These are phyloP conservation scores for Streptanthus diversifolius DNA, from an alignment of 345 rosid species.

Conservation along the genomic window DNA sequence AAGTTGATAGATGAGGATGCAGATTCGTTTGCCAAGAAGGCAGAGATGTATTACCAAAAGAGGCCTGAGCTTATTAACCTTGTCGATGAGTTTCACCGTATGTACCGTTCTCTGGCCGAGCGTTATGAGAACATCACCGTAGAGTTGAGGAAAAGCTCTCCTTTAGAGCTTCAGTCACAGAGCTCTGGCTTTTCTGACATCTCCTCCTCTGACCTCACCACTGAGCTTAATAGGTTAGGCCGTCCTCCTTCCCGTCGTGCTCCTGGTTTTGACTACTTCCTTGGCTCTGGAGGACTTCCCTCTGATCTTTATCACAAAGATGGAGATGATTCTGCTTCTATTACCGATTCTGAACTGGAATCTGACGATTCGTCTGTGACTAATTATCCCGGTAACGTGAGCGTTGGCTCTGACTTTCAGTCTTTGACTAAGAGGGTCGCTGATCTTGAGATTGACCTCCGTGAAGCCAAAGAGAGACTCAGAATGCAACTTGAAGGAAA, in stretches of 20 bases:
- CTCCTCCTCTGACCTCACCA: constrained; percentile 38
- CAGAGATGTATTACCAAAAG: constrained; percentile 49
- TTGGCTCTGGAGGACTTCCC: constrained; percentile 54
- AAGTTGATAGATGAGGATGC: constrained; percentile 44
- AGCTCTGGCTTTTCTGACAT: constrained; percentile 52
- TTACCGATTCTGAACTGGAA: constrained; percentile 65
- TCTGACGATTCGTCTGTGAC: constrained; percentile 72
- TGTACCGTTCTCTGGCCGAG: constrained; percentile 41
- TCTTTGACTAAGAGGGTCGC: constrained; percentile 41
- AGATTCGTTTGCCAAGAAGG: constrained; percentile 48
- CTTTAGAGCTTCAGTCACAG: constrained; percentile 62
- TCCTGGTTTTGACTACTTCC: constrained; percentile 64
- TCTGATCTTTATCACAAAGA: constrained; percentile 53
- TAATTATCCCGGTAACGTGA: constrained; percentile 47
- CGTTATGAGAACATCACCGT: constrained; percentile 50
- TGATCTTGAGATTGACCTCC: constrained; percentile 62
- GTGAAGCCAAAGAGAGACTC: constrained; percentile 53
- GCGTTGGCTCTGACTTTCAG: constrained; percentile 49
- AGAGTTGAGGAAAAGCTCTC: constrained; percentile 57
- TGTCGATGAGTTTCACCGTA: constrained; percentile 43
- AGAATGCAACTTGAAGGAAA: constrained; percentile 45
- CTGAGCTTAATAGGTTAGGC: constrained; percentile 45
- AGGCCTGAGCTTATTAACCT: constrained; percentile 44
- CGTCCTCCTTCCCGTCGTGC: constrained; percentile 55
- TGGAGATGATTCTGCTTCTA: constrained; percentile 63